Conservation (phyloP, 2,329 filamentous ascomycete genomes). For the Pyrenophora teres region DNA sequence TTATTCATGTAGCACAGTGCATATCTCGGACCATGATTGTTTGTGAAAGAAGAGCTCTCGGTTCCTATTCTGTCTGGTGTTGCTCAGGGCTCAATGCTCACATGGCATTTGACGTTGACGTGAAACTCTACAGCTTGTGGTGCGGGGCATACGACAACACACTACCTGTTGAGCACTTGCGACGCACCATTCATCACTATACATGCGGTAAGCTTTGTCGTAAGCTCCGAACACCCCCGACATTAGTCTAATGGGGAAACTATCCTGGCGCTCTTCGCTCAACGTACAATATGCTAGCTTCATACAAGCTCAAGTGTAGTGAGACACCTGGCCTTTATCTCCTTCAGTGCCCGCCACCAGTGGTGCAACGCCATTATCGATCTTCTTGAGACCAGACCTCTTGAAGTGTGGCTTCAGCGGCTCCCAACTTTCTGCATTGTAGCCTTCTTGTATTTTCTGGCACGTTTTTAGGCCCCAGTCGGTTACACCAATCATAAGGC, state of each 20-base stretch:
- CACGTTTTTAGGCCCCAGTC: conserved; percentile 74
- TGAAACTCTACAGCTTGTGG: neutral
- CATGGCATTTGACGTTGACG: neutral
- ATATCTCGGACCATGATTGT: too few relatives aligned
- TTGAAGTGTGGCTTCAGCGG: conserved; percentile 54
- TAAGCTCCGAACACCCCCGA: conserved; percentile 9
- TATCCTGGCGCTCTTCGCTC: conserved; percentile 1
- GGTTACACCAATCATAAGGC: conserved; percentile 71
- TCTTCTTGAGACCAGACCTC: conserved; percentile 32
- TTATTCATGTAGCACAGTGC: too few relatives aligned
- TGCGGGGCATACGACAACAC: conserved; percentile 11
- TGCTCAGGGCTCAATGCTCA: neutral
- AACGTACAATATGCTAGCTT: conserved; percentile 8
- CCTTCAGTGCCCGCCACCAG: conserved; percentile 22
- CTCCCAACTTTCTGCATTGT: conserved; percentile 82
- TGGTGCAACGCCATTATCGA: conserved; percentile 30
- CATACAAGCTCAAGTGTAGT: conserved; percentile 25
- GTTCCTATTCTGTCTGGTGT: neutral
- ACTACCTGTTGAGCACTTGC: conserved; percentile 9
- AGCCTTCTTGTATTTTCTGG: conserved; percentile 71
- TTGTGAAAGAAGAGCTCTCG: too few relatives aligned
- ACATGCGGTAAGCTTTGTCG: conserved; percentile 4
- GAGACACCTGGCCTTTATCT: conserved; percentile 32
- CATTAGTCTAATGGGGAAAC: neutral
- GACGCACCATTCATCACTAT: conserved; percentile 2